These are phyloP conservation scores for Osmozyma mogii DNA, from an alignment of 805 yeast genomes.

Conservation along the genomic window DNA sequence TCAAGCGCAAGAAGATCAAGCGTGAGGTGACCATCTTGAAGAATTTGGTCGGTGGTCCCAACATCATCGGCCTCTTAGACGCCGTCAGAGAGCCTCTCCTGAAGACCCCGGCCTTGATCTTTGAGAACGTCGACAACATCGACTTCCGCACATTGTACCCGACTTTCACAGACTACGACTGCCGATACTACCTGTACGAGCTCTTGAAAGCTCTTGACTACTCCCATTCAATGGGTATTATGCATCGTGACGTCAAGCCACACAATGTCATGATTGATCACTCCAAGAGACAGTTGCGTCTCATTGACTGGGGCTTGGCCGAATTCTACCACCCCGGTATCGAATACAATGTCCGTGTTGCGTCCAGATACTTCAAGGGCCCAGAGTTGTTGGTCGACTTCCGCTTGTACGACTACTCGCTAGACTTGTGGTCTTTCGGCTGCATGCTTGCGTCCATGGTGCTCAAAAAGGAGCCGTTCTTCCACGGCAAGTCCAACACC, in stretches of 20 bases:
- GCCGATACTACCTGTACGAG: constrained; percentile 77
- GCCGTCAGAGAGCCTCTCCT: constrained; percentile 81
- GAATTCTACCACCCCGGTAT: constrained; percentile 88
- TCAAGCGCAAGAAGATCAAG: constrained; percentile 84
- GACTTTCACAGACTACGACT: constrained; percentile 63
- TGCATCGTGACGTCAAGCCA: constrained; percentile 92
- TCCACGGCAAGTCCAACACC: constrained; percentile 85
- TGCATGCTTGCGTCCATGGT: constrained; percentile 87
- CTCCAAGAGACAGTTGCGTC: constrained; percentile 46
- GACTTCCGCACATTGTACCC: constrained; percentile 87
- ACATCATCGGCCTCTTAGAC: constrained; percentile 66
- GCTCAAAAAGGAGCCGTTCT: constrained; percentile 84
- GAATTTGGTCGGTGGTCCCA: constrained; percentile 78
- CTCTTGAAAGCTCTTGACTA: constrained; percentile 76
- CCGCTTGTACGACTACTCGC: constrained; percentile 78
- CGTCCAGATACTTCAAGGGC: constrained; percentile 86
- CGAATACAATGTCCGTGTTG: constrained; percentile 87
- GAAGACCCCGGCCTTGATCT: constrained; percentile 82
- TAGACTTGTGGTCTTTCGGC: constrained; percentile 88
- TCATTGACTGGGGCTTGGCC: constrained; percentile 94
- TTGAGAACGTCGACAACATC: constrained; percentile 75
- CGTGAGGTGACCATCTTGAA: constrained; percentile 84
- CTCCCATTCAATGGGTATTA: constrained; percentile 89
- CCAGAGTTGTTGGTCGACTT: constrained; percentile 82
- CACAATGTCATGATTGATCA: constrained; percentile 94